Evolutionary conservation across 768 basidiomycete species (phyloP), one percentile per base, ranked within the genome.

Genomic region (Austroboletus eburneus): DNA sequence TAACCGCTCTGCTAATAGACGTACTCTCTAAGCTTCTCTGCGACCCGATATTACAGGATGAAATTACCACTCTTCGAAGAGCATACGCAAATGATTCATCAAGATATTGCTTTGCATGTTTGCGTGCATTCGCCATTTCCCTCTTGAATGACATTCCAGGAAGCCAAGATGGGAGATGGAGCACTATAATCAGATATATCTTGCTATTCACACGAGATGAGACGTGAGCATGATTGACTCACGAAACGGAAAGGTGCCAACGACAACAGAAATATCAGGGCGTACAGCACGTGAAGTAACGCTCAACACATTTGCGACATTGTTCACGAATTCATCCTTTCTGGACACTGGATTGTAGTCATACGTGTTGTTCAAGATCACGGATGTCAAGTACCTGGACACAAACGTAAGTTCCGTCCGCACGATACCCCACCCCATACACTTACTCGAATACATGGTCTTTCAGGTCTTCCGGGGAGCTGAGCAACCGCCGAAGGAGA

Each of bases 111-210:
- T 22, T 33, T 7, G 39, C 14, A 17, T 14, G 16, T 9, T 21
- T 5, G 8, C 23, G 10, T 13, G 42, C 32, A 22, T 7, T 9
- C 4, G 8, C 21, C 39, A 45, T 44, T 4, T 38, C 10, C 34
- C 7, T 24, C 9, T 49, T 51, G 8, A 44, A 48, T 3, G 50
- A 48, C 50, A 51, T 51, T 2, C 49, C 46, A 9, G 50, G 50
- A 12, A 51, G 29, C 45, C 49, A 50, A 5, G 41, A 39, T 4
- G 46, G 49, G 22, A 50, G 40, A 22, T 13, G 12, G n/a, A 47
- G 9, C 13, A 50, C 49, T 50, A 2, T 8, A 4, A 18, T n/a
- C 17, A 17, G 10, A 21, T 9, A 39, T 16, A 20, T 25, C 9
- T 9, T 7, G 8, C 12, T 27, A 27, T 20, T 21, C 18, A 10